Percentiles rank a stretch among this genome's conserved stretches.
Conservation (phyloP, 495 filamentous ascomycete species). For the Neurospora tetrasperma region DNA sequence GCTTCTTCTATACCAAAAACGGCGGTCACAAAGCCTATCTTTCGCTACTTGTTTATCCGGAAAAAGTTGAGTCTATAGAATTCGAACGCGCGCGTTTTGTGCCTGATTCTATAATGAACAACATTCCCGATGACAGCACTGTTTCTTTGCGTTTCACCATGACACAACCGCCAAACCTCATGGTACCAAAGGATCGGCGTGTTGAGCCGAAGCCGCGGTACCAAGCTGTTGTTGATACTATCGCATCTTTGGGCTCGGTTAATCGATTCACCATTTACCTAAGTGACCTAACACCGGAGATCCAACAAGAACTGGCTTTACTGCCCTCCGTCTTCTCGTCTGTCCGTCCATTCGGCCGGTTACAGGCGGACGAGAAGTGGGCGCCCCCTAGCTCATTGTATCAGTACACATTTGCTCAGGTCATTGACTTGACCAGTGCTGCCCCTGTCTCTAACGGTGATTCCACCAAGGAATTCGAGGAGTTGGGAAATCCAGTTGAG, state of each 20-base stretch:
- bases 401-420: background rate
- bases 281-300: background rate
- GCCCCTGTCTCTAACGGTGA: background rate
- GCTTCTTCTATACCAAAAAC: background rate
- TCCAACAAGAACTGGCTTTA: background rate
- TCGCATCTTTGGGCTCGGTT: background rate
- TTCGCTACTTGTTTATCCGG: constrained; percentile 1
- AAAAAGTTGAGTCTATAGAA: background rate
- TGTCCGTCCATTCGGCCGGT: background rate
- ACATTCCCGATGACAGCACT: background rate
- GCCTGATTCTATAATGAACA: background rate
- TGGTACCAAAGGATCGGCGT: constrained; percentile 1
- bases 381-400: background rate
- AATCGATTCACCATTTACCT: background rate
- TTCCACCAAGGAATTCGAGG: background rate
- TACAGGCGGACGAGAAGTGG: constrained; percentile 1
- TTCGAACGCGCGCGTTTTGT: background rate
- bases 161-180: background rate
- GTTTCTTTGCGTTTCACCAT: background rate
- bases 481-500: no score
- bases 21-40: background rate
- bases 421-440: background rate
- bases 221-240: background rate
- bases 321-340: constrained; percentile 2
- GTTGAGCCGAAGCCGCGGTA: constrained; percentile 3